Conservation (phyloP, 2,329 filamentous ascomycete genomes). For the Claviceps africana region DNA sequence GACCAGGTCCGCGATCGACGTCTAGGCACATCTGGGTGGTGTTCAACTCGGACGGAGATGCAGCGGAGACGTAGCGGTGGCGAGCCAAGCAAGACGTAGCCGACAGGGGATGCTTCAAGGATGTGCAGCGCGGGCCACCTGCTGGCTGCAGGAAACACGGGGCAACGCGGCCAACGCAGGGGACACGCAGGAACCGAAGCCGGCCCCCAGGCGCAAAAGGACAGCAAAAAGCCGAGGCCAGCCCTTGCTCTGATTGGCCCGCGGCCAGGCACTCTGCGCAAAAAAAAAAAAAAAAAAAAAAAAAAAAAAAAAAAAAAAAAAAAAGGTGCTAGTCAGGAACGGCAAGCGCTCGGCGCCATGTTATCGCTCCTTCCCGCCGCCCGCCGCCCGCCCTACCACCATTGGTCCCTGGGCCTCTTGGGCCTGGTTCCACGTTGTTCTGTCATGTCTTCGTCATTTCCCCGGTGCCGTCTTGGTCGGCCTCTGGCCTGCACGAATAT, state of each 20-base stretch:
- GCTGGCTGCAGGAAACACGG: not conserved
- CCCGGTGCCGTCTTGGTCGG: not conserved
- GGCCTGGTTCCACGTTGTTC: too few relatives aligned
- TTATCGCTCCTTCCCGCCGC: not conserved
- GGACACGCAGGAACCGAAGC: not conserved
- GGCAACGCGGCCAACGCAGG: too few relatives aligned
- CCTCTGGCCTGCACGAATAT: too few relatives aligned
- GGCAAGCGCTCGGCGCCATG: not conserved
- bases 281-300: too few relatives aligned
- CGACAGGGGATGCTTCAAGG: too few relatives aligned
- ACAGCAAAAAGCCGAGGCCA: not conserved
- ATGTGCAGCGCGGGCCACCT: not conserved
- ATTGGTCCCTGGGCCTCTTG: too few relatives aligned
- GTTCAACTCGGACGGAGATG: too few relatives aligned
- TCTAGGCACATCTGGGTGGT: too few relatives aligned
- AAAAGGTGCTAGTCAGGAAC: constrained; percentile 8
- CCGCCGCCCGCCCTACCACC: not conserved
- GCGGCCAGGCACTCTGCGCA: not conserved
- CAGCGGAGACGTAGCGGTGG: too few relatives aligned
- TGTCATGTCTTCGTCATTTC: not conserved
- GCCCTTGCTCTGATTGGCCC: not conserved
- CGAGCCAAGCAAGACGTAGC: too few relatives aligned
- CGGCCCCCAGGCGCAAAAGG: not conserved
- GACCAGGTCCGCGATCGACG: too few relatives aligned
- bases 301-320: too few relatives aligned